Evolutionary conservation across 768 basidiomycete genomes (phyloP), one percentile per base, ranked within the genome.

Genomic region (Naematelia encephala): DNA sequence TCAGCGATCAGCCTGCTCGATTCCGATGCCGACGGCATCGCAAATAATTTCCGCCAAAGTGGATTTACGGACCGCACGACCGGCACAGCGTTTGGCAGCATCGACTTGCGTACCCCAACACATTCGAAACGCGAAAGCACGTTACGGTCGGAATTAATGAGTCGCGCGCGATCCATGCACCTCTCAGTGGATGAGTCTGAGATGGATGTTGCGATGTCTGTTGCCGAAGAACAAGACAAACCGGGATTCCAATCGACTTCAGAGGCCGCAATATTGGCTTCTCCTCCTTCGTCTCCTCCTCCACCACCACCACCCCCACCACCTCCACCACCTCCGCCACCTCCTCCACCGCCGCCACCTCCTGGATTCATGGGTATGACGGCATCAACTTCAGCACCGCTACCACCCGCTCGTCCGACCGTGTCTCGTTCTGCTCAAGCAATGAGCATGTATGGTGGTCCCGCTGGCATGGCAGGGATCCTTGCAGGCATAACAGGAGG

Each of bases 11-110:
- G 57, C 39, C 49, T 61, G 57, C 27, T 58, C 46, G 54, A 57
- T 44, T 34, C 52, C 28, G 56, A 65, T 47, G 29, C 57, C 45
- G 19, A 66, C 29, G 42, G 68, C 57, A 21, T 59, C 56, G 19
- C 22, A 50, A 81, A 81, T 10, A 68, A 69, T 11, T 81, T 79
- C 27, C 75, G 78, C 4, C 75, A 78, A 14, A 82, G 81, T 51
- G 76, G 74, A 1, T 74, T 77, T 46, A 86, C 84, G 2, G 82
- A 84, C 55, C 83, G 83, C 29, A 85, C 84, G 2, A 82, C 84
- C 55, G 83, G 83, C 30, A 85, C 84, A 1, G 73, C 79, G 42
- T 70, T 81, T n/a, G 85, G 85, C 5, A 86, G 86, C 43, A 77
- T 78, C 53, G 69, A 71, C 13, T 43, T 67, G 19, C 61, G 60